Conservation (phyloP, 2,329 filamentous ascomycete species). For the Emergomyces africanus region DNA sequence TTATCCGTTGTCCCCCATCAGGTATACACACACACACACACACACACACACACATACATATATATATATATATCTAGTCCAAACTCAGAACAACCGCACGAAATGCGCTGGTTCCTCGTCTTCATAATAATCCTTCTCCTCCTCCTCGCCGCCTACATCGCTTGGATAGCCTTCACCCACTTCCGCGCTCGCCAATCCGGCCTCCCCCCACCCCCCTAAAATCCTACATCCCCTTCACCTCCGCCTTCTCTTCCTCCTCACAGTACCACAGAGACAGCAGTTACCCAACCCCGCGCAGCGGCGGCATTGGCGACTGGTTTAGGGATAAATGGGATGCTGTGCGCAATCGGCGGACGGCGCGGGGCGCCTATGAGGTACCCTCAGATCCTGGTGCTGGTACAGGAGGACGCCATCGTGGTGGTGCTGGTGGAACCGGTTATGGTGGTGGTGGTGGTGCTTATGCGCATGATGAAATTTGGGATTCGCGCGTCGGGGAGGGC, state of each 20-base stretch:
- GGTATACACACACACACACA: no score
- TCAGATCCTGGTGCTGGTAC: slow-evolving; percentile 36
- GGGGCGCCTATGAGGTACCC: slow-evolving; percentile 57
- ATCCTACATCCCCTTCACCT: slow-evolving; percentile 57
- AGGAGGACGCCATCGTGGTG: slow-evolving; percentile 24
- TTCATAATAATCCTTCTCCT: slow-evolving; percentile 60
- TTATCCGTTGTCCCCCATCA: no score
- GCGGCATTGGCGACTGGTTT: slow-evolving; percentile 61
- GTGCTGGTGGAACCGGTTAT: slow-evolving; percentile 44
- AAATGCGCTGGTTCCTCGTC: slow-evolving; percentile 42
- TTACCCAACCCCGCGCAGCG: slow-evolving; percentile 40
- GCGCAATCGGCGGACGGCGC: slow-evolving; percentile 52
- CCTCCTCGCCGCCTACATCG: slow-evolving; percentile 42
- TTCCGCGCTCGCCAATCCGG: slow-evolving; percentile 61
- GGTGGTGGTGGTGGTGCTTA: slow-evolving; percentile 38
- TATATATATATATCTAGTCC: no score
- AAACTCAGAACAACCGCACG: not conserved
- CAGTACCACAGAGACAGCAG: slow-evolving; percentile 28
- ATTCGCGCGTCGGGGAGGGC: slow-evolving; percentile 59
- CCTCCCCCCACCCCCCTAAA: slow-evolving; percentile 53
- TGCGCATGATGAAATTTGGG: slow-evolving; percentile 80
- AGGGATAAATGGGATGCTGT: slow-evolving; percentile 52
- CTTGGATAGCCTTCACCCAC: slow-evolving; percentile 60
- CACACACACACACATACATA: not conserved
- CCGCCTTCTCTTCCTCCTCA: slow-evolving; percentile 30